These are phyloP conservation scores for Beauveria varroae DNA, from an alignment of 2,329 filamentous ascomycete species.

Conservation along the genomic window DNA sequence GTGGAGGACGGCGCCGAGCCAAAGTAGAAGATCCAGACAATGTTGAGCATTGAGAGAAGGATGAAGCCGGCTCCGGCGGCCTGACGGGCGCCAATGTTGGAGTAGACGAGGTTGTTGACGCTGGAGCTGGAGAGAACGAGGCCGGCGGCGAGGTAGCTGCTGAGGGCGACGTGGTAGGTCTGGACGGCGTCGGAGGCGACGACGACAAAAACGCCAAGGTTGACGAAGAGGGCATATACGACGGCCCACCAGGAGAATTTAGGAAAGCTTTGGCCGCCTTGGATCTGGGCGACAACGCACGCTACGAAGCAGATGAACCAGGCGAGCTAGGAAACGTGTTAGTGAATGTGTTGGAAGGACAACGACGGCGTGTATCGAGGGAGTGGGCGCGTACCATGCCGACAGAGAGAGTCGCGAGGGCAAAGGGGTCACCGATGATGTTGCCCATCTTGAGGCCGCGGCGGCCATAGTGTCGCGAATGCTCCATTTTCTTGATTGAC, in stretches of 20 bases:
- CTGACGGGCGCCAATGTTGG: conserved; percentile 63
- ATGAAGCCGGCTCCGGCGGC: conserved; percentile 91
- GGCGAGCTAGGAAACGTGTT: conserved; percentile 56
- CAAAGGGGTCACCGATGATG: conserved; percentile 93
- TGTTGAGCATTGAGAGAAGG: conserved; percentile 81
- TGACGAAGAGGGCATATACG: conserved; percentile 77
- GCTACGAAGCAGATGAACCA: conserved; percentile 91
- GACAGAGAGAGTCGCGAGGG: conserved; percentile 89
- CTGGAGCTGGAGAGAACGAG: conserved; percentile 80
- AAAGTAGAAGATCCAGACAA: conserved; percentile 99
- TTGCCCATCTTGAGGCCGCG: conserved; percentile 71
- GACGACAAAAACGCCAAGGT: conserved; percentile 71
- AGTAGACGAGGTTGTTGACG: conserved; percentile 81
- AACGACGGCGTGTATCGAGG: not conserved
- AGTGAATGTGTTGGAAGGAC: conserved; percentile 12
- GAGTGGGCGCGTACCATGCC: conserved; percentile 58
- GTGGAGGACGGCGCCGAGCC: conserved; percentile 82
- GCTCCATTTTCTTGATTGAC: conserved; percentile 75
- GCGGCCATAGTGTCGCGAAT: conserved; percentile 49
- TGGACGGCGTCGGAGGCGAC: conserved; percentile 77
- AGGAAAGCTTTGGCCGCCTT: conserved; percentile 48
- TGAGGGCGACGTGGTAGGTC: conserved; percentile 86
- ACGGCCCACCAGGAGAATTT: conserved; percentile 91
- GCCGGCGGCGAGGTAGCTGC: conserved; percentile 76
- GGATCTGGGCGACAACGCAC: conserved; percentile 64